Evolutionary conservation across 1,139 yeast species (phyloP).

Genomic region (Saccharomyces hybrid): DNA sequence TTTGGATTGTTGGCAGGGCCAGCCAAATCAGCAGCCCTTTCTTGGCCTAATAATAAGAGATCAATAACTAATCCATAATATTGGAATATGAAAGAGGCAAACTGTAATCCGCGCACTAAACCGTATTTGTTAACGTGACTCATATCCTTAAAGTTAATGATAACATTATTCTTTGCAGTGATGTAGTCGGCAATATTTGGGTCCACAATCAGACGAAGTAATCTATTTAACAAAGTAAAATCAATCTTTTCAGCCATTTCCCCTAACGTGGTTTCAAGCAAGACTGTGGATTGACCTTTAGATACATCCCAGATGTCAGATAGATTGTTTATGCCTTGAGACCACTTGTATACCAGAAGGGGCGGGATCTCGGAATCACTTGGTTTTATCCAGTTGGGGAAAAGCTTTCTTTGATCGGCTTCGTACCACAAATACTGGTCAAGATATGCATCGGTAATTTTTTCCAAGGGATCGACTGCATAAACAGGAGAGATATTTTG

Average conservation of each 20-base stretch:
- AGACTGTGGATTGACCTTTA: conserved; percentile 73
- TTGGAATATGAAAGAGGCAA: conserved; percentile 82
- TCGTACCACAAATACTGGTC: conserved; percentile 97
- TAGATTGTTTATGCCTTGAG: conserved; percentile 84
- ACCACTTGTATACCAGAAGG: conserved; percentile 84
- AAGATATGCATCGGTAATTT: conserved; percentile 90
- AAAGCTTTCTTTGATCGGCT: conserved; percentile 76
- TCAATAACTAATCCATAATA: conserved; percentile 84
- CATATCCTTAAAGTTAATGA: conserved; percentile 87
- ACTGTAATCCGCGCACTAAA: conserved; percentile 78
- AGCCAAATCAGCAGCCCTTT: conserved; percentile 81
- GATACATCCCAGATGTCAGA: conserved; percentile 69
- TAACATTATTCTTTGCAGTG: conserved; percentile 82
- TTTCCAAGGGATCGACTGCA: conserved; percentile 83
- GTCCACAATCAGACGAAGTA: conserved; percentile 74
- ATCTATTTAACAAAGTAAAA: conserved; percentile 73
- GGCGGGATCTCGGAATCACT: conserved; percentile 93
- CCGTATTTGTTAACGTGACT: conserved; percentile 87
- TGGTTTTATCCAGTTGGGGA: conserved; percentile 96
- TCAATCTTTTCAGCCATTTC: conserved; percentile 81
- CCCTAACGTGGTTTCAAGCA: conserved; percentile 65
- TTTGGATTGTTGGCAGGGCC: conserved; percentile 70
- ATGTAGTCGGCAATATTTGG: conserved; percentile 92
- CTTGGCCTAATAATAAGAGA: conserved; percentile 71
- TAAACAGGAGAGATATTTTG: conserved; percentile 81